Evolutionary conservation across 2,329 filamentous ascomycete genomes (phyloP).

Genomic region (Apiospora aurea): DNA sequence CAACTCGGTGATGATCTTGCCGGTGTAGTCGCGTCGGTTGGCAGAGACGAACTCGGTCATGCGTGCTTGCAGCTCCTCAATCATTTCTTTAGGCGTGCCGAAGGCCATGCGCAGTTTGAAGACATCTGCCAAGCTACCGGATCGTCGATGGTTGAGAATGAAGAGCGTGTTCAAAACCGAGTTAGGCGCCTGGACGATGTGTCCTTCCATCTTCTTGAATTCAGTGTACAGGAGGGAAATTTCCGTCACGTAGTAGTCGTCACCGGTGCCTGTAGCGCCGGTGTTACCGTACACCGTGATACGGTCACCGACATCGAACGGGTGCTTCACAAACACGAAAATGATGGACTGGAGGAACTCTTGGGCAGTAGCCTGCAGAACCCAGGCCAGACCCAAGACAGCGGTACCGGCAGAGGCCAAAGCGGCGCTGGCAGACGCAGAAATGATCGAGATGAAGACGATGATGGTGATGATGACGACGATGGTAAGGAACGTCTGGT

Average conservation of each 20-base stretch:
- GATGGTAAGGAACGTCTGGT: constrained; percentile 87
- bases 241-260: constrained; percentile 96
- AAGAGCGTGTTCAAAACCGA: constrained; percentile 91
- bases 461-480: constrained; percentile 82
- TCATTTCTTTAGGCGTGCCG: constrained; percentile 81
- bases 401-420: constrained; percentile 89
- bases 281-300: constrained; percentile 92
- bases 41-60: constrained; percentile 83
- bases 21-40: constrained; percentile 90
- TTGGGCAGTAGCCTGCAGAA: constrained; percentile 90
- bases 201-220: constrained; percentile 98
- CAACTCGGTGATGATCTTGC: constrained; percentile 86
- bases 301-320: constrained; percentile 94
- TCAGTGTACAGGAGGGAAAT: constrained; percentile 93
- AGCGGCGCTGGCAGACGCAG: constrained; percentile 86
- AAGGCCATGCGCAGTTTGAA: constrained; percentile 87
- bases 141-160: constrained; percentile 92
- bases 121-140: constrained; percentile 85
- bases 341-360: constrained; percentile 94
- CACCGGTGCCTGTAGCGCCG: constrained; percentile 77
- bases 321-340: constrained; percentile 97
- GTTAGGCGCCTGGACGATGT: constrained; percentile 95
- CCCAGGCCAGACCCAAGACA: constrained; percentile 89
- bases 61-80: constrained; percentile 79
- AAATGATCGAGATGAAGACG: constrained; percentile 89